Evolutionary conservation across 129 eudicot genomes (phyloP).

Genomic region (Helianthus tuberosus): DNA sequence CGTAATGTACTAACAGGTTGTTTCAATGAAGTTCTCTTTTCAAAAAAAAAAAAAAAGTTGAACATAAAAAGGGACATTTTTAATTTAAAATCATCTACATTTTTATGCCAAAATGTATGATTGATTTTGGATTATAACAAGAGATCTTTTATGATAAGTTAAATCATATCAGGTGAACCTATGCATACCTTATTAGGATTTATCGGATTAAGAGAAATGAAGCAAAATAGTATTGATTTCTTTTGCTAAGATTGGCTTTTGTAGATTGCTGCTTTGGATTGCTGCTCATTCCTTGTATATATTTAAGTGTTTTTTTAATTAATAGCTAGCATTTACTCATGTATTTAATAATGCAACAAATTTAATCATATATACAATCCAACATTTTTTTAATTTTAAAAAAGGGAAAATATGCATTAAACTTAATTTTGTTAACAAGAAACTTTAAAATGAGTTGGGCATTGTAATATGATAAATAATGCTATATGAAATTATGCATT

Average conservation of each 20-base stretch:
- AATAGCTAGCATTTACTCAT: conserved; percentile 22
- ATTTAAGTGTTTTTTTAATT: neutral
- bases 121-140: conserved; percentile 1
- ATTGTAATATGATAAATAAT: too few relatives aligned
- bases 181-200: conserved; percentile 29
- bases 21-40: too few relatives aligned
- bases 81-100: neutral
- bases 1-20: too few relatives aligned
- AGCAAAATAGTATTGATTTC: neutral
- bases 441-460: too few relatives aligned
- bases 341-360: conserved; percentile 14
- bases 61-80: neutral
- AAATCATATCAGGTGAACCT: neutral
- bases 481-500: too few relatives aligned
- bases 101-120: neutral
- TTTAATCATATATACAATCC: conserved; percentile 3
- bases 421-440: too few relatives aligned
- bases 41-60: too few relatives aligned
- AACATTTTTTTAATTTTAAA: neutral
- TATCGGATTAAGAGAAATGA: conserved; percentile 21
- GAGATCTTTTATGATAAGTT: neutral
- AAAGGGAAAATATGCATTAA: too few relatives aligned
- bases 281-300: conserved; percentile 10
- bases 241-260: conserved; percentile 17
- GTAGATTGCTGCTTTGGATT: neutral